Evolutionary conservation across 1,139 yeast genomes (phyloP).

Genomic region (Suhomyces panamericanus): DNA sequence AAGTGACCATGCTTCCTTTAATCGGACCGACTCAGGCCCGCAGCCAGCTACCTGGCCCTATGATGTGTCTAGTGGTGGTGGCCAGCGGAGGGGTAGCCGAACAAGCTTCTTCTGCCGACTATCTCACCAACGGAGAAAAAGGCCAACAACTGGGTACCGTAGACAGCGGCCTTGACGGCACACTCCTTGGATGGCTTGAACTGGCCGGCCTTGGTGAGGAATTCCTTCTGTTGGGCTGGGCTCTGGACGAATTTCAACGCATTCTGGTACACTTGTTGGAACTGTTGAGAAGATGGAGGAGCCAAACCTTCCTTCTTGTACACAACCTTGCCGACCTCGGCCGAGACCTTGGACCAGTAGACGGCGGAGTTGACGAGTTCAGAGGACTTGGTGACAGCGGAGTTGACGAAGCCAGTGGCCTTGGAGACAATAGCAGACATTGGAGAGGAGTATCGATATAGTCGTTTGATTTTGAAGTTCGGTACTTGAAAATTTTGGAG

Average conservation of each 20-base stretch:
- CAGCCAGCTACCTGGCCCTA: background rate
- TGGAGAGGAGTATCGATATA: constrained; percentile 5
- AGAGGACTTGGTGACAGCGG: constrained; percentile 39
- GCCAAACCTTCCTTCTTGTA: constrained; percentile 90
- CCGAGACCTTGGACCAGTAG: constrained; percentile 90
- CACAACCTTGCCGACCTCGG: constrained; percentile 85
- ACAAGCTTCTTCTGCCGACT: constrained; percentile 90
- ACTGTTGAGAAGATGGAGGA: constrained; percentile 80
- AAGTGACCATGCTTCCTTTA: constrained; percentile 3
- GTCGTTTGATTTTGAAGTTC: constrained; percentile 2
- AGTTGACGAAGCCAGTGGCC: constrained; percentile 46
- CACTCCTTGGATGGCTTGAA: constrained; percentile 58
- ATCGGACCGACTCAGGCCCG: constrained; percentile 1
- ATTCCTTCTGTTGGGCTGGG: constrained; percentile 50
- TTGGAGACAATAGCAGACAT: constrained; percentile 53
- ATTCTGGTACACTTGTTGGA: constrained; percentile 71
- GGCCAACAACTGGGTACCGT: constrained; percentile 83
- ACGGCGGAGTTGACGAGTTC: constrained; percentile 51
- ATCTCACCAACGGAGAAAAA: constrained; percentile 94
- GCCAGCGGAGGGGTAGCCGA: constrained; percentile 71
- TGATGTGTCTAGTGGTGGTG: constrained; percentile 24
- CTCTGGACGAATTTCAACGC: constrained; percentile 41
- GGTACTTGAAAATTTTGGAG: constrained; percentile 12
- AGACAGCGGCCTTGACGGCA: constrained; percentile 68
- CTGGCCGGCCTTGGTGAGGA: constrained; percentile 39